Conservation (phyloP, 148 eudicot genomes). For the Linanthus parryae region DNA sequence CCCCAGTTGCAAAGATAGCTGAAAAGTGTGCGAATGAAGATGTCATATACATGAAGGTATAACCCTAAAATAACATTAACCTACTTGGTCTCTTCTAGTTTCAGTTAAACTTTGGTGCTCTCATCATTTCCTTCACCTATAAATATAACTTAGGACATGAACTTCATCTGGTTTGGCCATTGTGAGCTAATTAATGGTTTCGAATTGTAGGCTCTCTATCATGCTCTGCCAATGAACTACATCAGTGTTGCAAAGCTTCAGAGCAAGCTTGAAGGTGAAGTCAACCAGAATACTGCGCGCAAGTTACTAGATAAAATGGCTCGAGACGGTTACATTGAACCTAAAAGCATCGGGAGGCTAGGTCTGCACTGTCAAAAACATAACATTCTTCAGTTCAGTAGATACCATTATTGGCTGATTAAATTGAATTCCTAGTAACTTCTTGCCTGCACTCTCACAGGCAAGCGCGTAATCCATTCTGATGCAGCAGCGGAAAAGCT, state of each 20-base stretch:
- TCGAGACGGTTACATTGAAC: conserved; percentile 72
- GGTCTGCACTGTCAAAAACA: conserved; percentile 31
- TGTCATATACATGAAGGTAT: conserved; percentile 91
- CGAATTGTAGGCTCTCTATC: conserved; percentile 73
- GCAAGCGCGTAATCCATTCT: conserved; percentile 91
- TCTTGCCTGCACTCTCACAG: conserved; percentile 28
- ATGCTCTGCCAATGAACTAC: conserved; percentile 84
- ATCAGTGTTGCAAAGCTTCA: conserved; percentile 71
- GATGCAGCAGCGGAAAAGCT: conserved; percentile 67
- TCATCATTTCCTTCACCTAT: too few species aligned
- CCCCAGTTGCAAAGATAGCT: conserved; percentile 25
- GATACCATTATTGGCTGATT: neutral
- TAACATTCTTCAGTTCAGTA: neutral
- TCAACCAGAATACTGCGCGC: conserved; percentile 52
- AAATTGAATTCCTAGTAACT: too few species aligned
- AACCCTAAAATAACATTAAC: conserved; percentile 6
- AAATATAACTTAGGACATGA: too few species aligned
- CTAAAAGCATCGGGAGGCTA: conserved; percentile 65
- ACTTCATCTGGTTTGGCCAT: too few species aligned
- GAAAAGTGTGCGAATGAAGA: conserved; percentile 36
- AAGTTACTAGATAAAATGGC: conserved; percentile 86
- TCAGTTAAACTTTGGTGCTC: neutral
- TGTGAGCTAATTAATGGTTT: too few species aligned
- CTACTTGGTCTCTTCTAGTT: neutral
- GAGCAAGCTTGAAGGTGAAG: conserved; percentile 65